These are phyloP conservation scores for Lichtheimia corymbifera DNA, from an alignment of 371 early-diverging fungal species.

Conservation along the genomic window DNA sequence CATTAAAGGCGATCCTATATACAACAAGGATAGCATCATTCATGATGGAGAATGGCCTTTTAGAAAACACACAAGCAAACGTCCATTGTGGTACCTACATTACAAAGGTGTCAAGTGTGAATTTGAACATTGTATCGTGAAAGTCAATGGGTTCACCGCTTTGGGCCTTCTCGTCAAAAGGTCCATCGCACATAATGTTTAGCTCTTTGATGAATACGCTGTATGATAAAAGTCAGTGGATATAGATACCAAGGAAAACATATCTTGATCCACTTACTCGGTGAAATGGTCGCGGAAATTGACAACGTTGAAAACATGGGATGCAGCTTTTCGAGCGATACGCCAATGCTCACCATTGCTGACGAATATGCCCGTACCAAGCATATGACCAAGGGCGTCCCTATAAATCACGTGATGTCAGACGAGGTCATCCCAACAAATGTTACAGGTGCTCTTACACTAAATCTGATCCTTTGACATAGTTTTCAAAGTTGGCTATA, in stretches of 20 bases:
- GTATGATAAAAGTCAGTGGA: not conserved
- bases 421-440: too few species aligned
- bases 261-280: conserved; percentile 18
- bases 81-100: conserved; percentile 20
- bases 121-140: conserved; percentile 45
- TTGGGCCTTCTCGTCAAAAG: conserved; percentile 35
- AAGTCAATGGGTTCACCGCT: conserved; percentile 33
- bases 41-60: too few species aligned
- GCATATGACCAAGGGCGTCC: conserved; percentile 21
- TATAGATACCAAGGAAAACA: too few species aligned
- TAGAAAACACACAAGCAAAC: too few species aligned
- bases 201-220: conserved; percentile 52
- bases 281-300: conserved; percentile 56
- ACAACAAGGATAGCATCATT: not conserved
- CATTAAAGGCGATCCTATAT: not conserved
- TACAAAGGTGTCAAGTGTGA: conserved; percentile 56
- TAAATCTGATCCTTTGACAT: conserved; percentile 26
- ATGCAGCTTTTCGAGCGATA: conserved; percentile 46
- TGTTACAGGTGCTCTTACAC: too few species aligned
- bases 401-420: not conserved
- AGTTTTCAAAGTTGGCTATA: conserved; percentile 37
- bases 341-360: conserved; percentile 50
- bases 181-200: conserved; percentile 20
- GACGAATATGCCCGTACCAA: conserved; percentile 42
- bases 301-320: conserved; percentile 54